These are phyloP conservation scores for Suillus tomentosus DNA, from an alignment of 768 basidiomycete species.

Conservation along the genomic window DNA sequence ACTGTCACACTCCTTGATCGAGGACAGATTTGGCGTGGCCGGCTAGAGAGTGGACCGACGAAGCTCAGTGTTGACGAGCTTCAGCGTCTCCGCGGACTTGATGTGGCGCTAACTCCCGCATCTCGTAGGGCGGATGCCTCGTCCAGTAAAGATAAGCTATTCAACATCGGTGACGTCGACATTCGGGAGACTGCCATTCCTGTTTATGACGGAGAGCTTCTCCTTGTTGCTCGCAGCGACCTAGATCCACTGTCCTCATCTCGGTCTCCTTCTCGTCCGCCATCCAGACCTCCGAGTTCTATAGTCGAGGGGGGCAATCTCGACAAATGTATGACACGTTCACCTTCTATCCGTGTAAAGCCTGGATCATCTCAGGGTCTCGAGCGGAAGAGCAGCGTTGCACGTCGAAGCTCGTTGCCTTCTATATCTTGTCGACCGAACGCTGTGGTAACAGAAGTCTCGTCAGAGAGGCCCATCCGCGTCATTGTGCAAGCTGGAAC, in stretches of 20 bases:
- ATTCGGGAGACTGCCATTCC: slow-evolving; percentile 71
- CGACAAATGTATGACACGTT: slow-evolving; percentile 51
- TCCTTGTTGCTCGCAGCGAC: slow-evolving; percentile 64
- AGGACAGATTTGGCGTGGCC: slow-evolving; percentile 59
- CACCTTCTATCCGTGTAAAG: slow-evolving; percentile 79
- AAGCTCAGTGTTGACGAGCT: slow-evolving; percentile 54
- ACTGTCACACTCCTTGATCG: slow-evolving; percentile 70
- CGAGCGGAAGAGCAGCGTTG: slow-evolving; percentile 76
- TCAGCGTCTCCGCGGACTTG: slow-evolving; percentile 56
- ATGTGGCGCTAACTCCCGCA: slow-evolving; percentile 42
- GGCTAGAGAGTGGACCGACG: slow-evolving; percentile 62
- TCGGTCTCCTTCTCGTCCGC: slow-evolving; percentile 57
- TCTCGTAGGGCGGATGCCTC: slow-evolving; percentile 18
- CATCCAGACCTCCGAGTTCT: slow-evolving; percentile 74
- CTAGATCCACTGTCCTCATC: slow-evolving; percentile 49
- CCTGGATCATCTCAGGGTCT: slow-evolving; percentile 66
- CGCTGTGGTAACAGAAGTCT: slow-evolving; percentile 59
- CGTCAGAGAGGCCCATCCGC: slow-evolving; percentile 70
- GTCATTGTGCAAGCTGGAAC: slow-evolving; percentile 81
- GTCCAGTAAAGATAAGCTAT: slow-evolving; percentile 27
- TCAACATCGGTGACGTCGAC: slow-evolving; percentile 44
- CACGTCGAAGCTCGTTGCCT: slow-evolving; percentile 78
- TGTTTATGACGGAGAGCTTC: slow-evolving; percentile 72
- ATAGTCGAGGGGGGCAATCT: slow-evolving; percentile 42
- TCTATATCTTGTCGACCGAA: slow-evolving; percentile 65